phyloP scores from a whole-genome alignment of 192 early-diverging fungal species.

The Phlyctochytrium arcticum region DNA sequence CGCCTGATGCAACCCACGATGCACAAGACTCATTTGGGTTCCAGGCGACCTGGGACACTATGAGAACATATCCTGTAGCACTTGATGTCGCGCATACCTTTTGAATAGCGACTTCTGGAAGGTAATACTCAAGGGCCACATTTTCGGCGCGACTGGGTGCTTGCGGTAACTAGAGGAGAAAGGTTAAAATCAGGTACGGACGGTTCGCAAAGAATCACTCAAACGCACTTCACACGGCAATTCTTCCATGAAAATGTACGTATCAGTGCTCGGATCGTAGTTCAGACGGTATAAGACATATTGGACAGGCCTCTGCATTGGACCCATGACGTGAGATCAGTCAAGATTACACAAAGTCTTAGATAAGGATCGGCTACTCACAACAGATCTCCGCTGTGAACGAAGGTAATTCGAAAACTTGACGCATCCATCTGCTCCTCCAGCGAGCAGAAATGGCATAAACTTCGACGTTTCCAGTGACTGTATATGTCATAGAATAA shows the following conservation, averaged over 20 bases:
- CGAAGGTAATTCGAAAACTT: conserved; percentile 33
- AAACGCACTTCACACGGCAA: background rate
- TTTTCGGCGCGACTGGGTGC: conserved; percentile 18
- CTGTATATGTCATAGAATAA: background rate
- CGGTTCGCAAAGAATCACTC: background rate
- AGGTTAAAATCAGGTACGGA: background rate
- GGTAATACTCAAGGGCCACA: conserved; percentile 17
- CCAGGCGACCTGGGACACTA: conserved; percentile 10
- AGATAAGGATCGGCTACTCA: background rate
- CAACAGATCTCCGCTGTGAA: background rate
- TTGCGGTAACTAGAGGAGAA: background rate
- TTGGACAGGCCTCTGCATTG: conserved; percentile 11
- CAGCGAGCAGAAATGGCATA: conserved; percentile 29
- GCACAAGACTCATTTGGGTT: conserved; percentile 15
- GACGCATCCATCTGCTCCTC: conserved; percentile 32
- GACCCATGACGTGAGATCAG: background rate
- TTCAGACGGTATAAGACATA: conserved; percentile 25
- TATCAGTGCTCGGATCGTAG: conserved; percentile 7
- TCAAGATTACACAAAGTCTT: background rate
- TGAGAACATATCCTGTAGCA: background rate
- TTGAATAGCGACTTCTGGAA: conserved; percentile 35
- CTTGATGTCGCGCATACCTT: conserved; percentile 14
- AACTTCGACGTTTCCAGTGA: conserved; percentile 17
- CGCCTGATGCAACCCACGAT: conserved; percentile 23
- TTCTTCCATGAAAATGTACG: conserved; percentile 24